Conservation (phyloP, 768 basidiomycete genomes). For the Suillus discolor region DNA sequence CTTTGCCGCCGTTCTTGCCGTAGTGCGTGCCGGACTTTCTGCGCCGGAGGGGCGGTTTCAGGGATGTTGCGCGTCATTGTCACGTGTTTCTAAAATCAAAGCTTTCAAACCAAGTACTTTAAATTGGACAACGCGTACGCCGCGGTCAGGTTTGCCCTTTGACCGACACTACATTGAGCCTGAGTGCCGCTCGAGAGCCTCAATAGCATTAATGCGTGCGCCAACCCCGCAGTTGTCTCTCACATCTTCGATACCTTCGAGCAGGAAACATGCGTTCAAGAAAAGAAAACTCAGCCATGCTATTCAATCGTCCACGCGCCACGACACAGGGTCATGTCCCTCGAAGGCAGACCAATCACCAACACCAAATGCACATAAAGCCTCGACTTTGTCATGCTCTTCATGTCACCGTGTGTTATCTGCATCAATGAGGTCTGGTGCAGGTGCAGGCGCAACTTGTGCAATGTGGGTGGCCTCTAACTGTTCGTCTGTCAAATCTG, state of each 20-base stretch:
- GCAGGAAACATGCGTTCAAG: conserved; percentile 24
- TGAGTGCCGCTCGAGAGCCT: neutral
- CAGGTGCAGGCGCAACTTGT: conserved; percentile 16
- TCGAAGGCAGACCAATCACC: conserved; percentile 18
- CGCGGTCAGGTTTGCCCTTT: conserved; percentile 3
- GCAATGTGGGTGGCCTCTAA: conserved; percentile 19
- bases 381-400: conserved; percentile 27
- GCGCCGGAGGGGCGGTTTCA: no score
- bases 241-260: conserved; percentile 11
- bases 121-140: conserved; percentile 1
- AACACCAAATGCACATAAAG: conserved; percentile 15
- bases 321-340: conserved; percentile 9
- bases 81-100: conserved; percentile 31
- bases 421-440: conserved; percentile 18
- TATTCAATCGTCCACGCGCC: neutral
- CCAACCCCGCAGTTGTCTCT: conserved; percentile 17
- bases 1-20: no score
- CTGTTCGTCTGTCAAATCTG: neutral
- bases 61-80: conserved; percentile 17
- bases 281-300: conserved; percentile 25
- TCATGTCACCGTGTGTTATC: conserved; percentile 33
- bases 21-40: no score
- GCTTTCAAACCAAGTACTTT: neutral
- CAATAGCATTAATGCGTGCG: conserved; percentile 19
- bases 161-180: neutral